Evolutionary conservation across 208 protist species (phyloP).

Genomic region (Herpetomonas tarakana): DNA sequence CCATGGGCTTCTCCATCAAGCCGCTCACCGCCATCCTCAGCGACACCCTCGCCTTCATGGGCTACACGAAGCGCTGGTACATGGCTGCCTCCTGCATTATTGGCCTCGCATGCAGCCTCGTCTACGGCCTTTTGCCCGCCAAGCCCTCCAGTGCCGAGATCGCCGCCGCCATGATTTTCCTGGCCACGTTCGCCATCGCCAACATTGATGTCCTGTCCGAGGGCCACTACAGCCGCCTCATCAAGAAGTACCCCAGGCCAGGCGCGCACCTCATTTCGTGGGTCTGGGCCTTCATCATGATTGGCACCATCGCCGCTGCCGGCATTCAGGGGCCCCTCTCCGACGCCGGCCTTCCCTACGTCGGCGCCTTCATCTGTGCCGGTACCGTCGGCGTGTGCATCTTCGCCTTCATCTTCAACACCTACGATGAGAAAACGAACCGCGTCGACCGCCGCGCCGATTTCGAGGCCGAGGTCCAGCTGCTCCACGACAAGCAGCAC

Average conservation of each 20-base stretch:
- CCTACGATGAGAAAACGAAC: slow-evolving; percentile 34
- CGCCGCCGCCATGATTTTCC: slow-evolving; percentile 28
- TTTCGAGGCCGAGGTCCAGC: slow-evolving; percentile 1
- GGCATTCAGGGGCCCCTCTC: slow-evolving; percentile 34
- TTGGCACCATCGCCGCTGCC: slow-evolving; percentile 21
- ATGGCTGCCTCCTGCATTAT: slow-evolving; percentile 27
- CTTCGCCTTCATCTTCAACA: slow-evolving; percentile 42
- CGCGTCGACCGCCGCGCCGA: slow-evolving; percentile 19
- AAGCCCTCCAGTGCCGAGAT: slow-evolving; percentile 18
- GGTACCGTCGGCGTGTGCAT: slow-evolving; percentile 18
- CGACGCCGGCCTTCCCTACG: slow-evolving; percentile 16
- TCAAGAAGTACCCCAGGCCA: slow-evolving; percentile 19
- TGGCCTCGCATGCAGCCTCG: slow-evolving; percentile 20
- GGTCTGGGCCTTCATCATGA: slow-evolving; percentile 31
- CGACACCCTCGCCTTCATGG: slow-evolving; percentile 30
- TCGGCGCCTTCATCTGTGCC: slow-evolving; percentile 26
- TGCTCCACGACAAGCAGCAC: slow-evolving; percentile 11
- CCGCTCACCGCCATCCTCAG: slow-evolving; percentile 31
- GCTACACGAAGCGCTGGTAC: slow-evolving; percentile 51
- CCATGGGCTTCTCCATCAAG: slow-evolving; percentile 50
- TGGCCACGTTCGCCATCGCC: slow-evolving; percentile 25
- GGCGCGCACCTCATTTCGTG: slow-evolving; percentile 29
- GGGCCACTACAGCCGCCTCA: slow-evolving; percentile 41
- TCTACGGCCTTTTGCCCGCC: slow-evolving; percentile 25
- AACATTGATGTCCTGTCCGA: slow-evolving; percentile 46